Percentiles rank a stretch among this genome's conserved stretches.
These are phyloP conservation scores for Emmonsiellopsis sp. DNA, from an alignment of 2,329 filamentous ascomycete species.

Conservation along the genomic window DNA sequence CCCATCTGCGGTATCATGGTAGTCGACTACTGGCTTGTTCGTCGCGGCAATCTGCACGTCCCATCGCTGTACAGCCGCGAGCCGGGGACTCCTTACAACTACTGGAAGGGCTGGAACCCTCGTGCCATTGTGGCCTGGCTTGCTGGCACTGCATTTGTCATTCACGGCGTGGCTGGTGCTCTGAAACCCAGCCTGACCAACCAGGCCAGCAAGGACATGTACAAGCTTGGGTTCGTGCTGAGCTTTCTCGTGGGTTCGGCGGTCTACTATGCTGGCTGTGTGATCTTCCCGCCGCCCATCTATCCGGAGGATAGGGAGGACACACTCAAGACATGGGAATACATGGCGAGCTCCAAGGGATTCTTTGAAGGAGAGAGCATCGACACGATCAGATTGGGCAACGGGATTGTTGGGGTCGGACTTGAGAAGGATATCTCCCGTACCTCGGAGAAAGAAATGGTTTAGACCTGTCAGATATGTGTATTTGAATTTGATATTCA, in stretches of 20 bases:
- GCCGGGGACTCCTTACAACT: neutral
- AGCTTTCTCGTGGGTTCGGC: neutral
- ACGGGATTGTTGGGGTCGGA: no score
- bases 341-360: constrained; percentile 15
- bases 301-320: neutral
- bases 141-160: neutral
- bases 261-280: neutral
- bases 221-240: neutral
- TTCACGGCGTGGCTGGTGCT: constrained; percentile 14
- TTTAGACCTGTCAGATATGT: no score
- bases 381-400: neutral
- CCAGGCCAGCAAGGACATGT: neutral
- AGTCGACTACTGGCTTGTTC: constrained; percentile 31
- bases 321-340: constrained; percentile 9
- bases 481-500: no score
- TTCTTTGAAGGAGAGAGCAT: constrained; percentile 22
- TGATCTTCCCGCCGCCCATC: neutral
- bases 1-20: constrained; percentile 33
- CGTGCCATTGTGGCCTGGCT: neutral
- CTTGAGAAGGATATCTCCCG: no score
- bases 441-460: no score
- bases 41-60: constrained; percentile 33
- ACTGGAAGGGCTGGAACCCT: neutral
- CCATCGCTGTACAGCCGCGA: constrained; percentile 25
- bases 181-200: neutral